Evolutionary conservation across 805 yeast species (phyloP).

Genomic region (Candida nemodendra): DNA sequence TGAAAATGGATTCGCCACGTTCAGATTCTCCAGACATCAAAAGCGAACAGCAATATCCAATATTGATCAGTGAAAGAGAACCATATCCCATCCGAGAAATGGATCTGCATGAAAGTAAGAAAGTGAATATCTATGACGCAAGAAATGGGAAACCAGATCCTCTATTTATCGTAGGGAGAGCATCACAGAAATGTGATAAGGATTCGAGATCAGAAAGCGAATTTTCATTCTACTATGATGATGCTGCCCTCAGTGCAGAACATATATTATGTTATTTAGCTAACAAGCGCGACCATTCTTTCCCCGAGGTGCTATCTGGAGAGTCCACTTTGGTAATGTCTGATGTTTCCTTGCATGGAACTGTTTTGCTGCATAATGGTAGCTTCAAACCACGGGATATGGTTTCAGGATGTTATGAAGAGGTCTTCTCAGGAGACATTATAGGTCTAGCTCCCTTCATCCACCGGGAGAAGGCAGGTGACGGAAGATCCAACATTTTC

Average conservation of each 20-base stretch:
- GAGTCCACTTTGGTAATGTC: too few species aligned
- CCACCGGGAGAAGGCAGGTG: neutral
- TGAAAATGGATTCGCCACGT: too few species aligned
- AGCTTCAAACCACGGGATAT: neutral
- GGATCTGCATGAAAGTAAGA: slow-evolving; percentile 2
- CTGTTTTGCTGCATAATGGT: slow-evolving; percentile 9
- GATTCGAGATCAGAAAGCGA: slow-evolving; percentile 5
- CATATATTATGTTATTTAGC: too few species aligned
- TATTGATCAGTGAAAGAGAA: slow-evolving; percentile 2
- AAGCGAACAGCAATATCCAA: too few species aligned
- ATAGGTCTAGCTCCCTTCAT: slow-evolving; percentile 21
- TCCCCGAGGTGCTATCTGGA: too few species aligned
- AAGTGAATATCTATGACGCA: too few species aligned
- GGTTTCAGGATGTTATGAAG: too few species aligned
- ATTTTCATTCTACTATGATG: slow-evolving; percentile 19
- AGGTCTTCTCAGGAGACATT: slow-evolving; percentile 28
- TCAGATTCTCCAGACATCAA: too few species aligned
- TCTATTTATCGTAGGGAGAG: slow-evolving; percentile 23
- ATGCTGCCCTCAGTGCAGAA: slow-evolving; percentile 22
- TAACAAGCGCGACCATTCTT: too few species aligned
- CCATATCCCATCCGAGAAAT: slow-evolving; percentile 10
- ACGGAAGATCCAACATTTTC: slow-evolving; percentile 15
- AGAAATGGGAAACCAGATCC: neutral
- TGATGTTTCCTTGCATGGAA: slow-evolving; percentile 24
- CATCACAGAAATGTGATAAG: slow-evolving; percentile 15